Evolutionary conservation across 2,329 filamentous ascomycete species (phyloP).

Genomic region (Xylariomycetidae sp.): DNA sequence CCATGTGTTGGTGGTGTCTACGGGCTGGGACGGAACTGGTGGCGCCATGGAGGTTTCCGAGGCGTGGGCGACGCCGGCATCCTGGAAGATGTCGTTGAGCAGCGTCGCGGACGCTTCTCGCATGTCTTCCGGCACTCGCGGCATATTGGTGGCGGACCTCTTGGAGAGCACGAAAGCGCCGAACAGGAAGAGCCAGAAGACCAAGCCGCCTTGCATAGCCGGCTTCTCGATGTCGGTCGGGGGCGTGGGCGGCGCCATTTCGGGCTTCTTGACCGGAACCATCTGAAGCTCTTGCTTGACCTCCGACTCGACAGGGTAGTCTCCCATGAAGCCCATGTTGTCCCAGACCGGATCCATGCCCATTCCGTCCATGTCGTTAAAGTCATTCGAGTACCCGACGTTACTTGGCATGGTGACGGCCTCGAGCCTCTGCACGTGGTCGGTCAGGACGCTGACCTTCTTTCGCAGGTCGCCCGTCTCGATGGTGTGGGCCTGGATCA

Average conservation of each 20-base stretch:
- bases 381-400: conserved; percentile 64
- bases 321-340: conserved; percentile 71
- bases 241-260: conserved; percentile 38
- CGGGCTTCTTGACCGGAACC: conserved; percentile 50
- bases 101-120: conserved; percentile 73
- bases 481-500: conserved; percentile 81
- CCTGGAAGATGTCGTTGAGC: conserved; percentile 76
- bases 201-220: conserved; percentile 72
- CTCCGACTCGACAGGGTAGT: conserved; percentile 60
- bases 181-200: conserved; percentile 94
- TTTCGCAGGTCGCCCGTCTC: conserved; percentile 90
- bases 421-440: conserved; percentile 68
- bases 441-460: conserved; percentile 79
- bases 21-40: conserved; percentile 47
- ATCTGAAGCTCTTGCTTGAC: conserved; percentile 57
- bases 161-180: conserved; percentile 95
- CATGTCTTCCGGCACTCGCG: conserved; percentile 74
- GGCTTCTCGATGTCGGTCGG: conserved; percentile 54
- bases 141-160: conserved; percentile 65
- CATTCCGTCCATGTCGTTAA: conserved; percentile 78
- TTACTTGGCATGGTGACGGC: conserved; percentile 54
- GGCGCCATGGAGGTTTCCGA: conserved; percentile 38
- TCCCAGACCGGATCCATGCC: conserved; percentile 81
- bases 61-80: conserved; percentile 58
- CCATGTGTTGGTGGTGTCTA: conserved; percentile 44